These are phyloP conservation scores for Carex cristatella DNA, from an alignment of 176 grass and related monocot genomes.

Conservation along the genomic window DNA sequence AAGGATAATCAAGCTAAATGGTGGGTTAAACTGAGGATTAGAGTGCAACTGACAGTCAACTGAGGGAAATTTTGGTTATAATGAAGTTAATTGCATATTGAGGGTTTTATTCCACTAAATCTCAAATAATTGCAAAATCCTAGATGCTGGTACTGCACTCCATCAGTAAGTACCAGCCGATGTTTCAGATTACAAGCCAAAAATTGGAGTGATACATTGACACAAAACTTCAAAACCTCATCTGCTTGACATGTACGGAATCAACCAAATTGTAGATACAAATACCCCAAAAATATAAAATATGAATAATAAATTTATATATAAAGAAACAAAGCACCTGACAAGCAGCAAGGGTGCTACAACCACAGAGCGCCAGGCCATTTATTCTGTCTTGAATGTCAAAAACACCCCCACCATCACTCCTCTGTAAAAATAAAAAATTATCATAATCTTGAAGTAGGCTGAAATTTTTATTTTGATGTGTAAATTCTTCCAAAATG, in stretches of 20 bases:
- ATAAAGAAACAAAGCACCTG: conserved; percentile 46
- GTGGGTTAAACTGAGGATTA: conserved; percentile 2
- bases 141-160: neutral
- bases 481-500: neutral
- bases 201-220: neutral
- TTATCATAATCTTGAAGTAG: neutral
- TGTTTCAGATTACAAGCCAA: conserved; percentile 32
- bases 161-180: conserved; percentile 33
- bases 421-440: conserved; percentile 52
- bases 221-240: neutral
- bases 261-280: neutral
- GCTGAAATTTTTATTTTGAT: neutral
- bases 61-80: neutral
- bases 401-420: conserved; percentile 75
- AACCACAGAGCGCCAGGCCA: conserved; percentile 71
- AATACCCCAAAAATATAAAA: neutral
- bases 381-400: conserved; percentile 93
- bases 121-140: neutral
- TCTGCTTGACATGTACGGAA: neutral
- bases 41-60: neutral
- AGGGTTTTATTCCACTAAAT: neutral
- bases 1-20: neutral
- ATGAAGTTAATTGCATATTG: neutral
- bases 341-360: conserved; percentile 59
- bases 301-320: neutral